These are phyloP conservation scores for Albifimbria verrucaria DNA, from an alignment of 2,329 filamentous ascomycete species.

Conservation along the genomic window DNA sequence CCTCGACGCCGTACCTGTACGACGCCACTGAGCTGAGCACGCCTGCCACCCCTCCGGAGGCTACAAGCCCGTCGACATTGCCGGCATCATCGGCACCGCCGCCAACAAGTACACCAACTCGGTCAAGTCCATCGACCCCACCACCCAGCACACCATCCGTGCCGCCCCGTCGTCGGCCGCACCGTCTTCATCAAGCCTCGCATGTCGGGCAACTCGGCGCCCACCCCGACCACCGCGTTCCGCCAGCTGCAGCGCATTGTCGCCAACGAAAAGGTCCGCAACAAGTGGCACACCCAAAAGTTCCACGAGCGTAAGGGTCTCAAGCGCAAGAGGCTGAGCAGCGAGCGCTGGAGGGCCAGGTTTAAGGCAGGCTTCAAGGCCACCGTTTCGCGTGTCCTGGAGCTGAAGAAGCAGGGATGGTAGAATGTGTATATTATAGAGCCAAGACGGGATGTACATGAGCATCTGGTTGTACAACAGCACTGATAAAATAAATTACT, in stretches of 20 bases:
- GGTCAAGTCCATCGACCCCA: conserved; percentile 15
- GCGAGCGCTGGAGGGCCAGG: conserved; percentile 64
- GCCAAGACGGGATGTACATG: neutral
- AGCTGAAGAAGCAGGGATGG: conserved; percentile 78
- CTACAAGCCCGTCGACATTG: conserved; percentile 24
- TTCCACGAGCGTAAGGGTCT: conserved; percentile 74
- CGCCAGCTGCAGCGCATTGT: conserved; percentile 35
- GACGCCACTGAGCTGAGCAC: conserved; percentile 18
- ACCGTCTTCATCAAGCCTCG: conserved; percentile 34
- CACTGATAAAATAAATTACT: neutral
- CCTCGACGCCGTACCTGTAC: conserved; percentile 15
- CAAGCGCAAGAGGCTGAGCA: conserved; percentile 72
- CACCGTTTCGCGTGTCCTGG: conserved; percentile 60
- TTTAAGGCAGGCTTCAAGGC: conserved; percentile 69
- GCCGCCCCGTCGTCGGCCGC: conserved; percentile 32
- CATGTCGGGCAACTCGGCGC: conserved; percentile 22
- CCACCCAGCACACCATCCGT: conserved; percentile 24
- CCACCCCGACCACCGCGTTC: conserved; percentile 43
- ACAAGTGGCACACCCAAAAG: conserved; percentile 55
- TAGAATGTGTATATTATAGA: conserved; percentile 31
- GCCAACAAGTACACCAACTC: conserved; percentile 17
- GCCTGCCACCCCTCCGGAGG: conserved; percentile 8
- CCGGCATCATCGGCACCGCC: conserved; percentile 31
- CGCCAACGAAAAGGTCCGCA: conserved; percentile 52
- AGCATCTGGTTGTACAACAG: conserved; percentile 7